phyloP scores from a whole-genome alignment of 2,329 filamentous ascomycete species.

The Talaromyces sp. region DNA sequence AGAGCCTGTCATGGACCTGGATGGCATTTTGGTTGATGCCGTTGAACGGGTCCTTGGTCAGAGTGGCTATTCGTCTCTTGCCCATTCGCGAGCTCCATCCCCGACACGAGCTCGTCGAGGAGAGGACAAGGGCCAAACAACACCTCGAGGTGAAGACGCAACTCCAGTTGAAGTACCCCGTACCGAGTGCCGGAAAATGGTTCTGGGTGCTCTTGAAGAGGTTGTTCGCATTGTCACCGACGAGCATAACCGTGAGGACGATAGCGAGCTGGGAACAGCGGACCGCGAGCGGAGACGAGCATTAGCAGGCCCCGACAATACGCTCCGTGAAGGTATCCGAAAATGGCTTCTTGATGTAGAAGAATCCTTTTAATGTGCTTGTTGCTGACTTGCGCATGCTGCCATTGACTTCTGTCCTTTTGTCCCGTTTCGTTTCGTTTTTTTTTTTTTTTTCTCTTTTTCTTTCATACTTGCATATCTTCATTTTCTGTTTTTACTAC shows the following conservation, averaged over 20 bases:
- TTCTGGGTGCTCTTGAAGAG: conserved; percentile 60
- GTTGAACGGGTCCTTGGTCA: conserved; percentile 58
- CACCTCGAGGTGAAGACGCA: conserved; percentile 31
- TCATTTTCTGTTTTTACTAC: conserved; percentile 6
- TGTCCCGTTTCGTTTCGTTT: neutral
- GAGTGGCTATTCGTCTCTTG: conserved; percentile 45
- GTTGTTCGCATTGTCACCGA: conserved; percentile 59
- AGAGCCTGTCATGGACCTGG: conserved; percentile 60
- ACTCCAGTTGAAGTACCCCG: conserved; percentile 49
- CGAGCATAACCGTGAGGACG: conserved; percentile 48
- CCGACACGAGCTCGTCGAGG: conserved; percentile 40
- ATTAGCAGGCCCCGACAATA: conserved; percentile 49
- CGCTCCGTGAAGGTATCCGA: conserved; percentile 59
- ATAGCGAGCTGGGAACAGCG: conserved; percentile 32
- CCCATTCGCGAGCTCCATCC: conserved; percentile 45
- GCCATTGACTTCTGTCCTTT: neutral
- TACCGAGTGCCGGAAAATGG: conserved; percentile 56
- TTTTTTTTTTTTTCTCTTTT: conserved; percentile 16
- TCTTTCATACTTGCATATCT: conserved; percentile 8
- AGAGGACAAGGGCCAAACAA: conserved; percentile 32
- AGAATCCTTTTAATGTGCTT: conserved; percentile 39
- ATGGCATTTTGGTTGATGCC: conserved; percentile 60
- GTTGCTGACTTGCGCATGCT: neutral
- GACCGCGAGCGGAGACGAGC: conserved; percentile 39
- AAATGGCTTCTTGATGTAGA: conserved; percentile 58